phyloP scores from a whole-genome alignment of 148 eudicot species.

The Amaranthus hypochondriacus region DNA sequence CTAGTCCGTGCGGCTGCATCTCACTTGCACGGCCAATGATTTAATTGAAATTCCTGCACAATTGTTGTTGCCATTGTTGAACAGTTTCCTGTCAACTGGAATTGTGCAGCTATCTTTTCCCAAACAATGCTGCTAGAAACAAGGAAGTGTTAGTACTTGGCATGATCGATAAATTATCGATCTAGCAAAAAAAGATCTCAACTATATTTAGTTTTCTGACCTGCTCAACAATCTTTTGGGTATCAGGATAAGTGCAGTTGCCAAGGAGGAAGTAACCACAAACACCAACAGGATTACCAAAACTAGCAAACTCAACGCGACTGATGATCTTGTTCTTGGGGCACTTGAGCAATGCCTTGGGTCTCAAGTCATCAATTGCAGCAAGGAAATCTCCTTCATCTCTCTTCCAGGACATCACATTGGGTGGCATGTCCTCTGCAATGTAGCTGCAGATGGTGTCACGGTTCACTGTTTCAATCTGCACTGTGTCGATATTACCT shows the following conservation, averaged over 20 bases:
- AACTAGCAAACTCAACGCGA: conserved; percentile 58
- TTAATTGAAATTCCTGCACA: conserved; percentile 47
- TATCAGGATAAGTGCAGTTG: conserved; percentile 36
- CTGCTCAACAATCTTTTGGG: conserved; percentile 46
- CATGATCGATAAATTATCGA: not conserved
- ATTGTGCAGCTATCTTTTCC: conserved; percentile 48
- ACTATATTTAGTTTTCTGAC: conserved; percentile 7
- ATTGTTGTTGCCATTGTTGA: conserved; percentile 29
- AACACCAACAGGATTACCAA: conserved; percentile 52
- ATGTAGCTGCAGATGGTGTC: conserved; percentile 57
- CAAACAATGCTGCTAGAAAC: conserved; percentile 42
- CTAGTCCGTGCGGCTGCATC: conserved; percentile 37
- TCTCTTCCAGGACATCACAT: conserved; percentile 45
- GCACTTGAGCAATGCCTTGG: conserved; percentile 48
- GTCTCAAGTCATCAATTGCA: conserved; percentile 17
- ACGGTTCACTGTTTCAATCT: conserved; percentile 49
- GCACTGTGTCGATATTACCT: conserved; percentile 47
- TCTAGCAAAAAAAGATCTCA: not conserved
- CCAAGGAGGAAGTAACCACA: conserved; percentile 54
- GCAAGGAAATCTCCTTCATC: conserved; percentile 25
- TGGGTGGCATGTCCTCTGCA: conserved; percentile 46
- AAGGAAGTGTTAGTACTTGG: not conserved
- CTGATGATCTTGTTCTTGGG: conserved; percentile 40
- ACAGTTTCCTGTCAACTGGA: conserved; percentile 41
- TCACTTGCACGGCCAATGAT: conserved; percentile 58